Percentiles rank a stretch among this genome's conserved stretches.
Evolutionary conservation across 2,329 filamentous ascomycete species (phyloP).

Genomic region (Ophiostoma populinum): DNA sequence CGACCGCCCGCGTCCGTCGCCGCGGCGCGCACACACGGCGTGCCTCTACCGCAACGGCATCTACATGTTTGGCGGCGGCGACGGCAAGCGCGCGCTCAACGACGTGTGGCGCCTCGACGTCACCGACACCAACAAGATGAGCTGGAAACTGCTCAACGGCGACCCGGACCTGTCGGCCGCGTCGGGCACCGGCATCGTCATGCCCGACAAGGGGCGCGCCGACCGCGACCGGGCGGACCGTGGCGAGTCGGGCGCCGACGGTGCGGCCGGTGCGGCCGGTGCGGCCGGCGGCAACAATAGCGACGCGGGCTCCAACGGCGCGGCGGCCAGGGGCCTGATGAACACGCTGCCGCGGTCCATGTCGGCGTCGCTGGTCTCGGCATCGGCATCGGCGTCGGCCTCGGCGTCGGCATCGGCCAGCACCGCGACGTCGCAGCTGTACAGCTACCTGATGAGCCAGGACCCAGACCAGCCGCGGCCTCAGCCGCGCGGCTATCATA

Average conservation of each 20-base stretch:
- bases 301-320: background rate
- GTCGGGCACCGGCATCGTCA: background rate
- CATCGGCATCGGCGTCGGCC: background rate
- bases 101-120: conserved; percentile 60
- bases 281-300: conserved; percentile 1
- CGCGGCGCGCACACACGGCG: conserved; percentile 50
- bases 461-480: conserved; percentile 22
- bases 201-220: conserved; percentile 2
- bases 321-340: conserved; percentile 5
- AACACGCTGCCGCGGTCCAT: background rate
- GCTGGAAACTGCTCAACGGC: conserved; percentile 45
- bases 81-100: conserved; percentile 52
- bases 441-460: background rate
- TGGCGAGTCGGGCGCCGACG: background rate
- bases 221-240: background rate
- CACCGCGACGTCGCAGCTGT: conserved; percentile 2
- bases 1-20: conserved; percentile 36
- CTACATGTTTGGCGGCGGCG: conserved; percentile 55
- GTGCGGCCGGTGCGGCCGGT: no score
- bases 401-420: background rate
- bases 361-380: conserved; percentile 5
- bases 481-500: conserved; percentile 52
- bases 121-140: conserved; percentile 47
- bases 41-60: conserved; percentile 55
- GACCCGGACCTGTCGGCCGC: conserved; percentile 15